phyloP scores from a whole-genome alignment of 2,329 filamentous ascomycete species.

The Aspergillus pseudoviridinutans region DNA sequence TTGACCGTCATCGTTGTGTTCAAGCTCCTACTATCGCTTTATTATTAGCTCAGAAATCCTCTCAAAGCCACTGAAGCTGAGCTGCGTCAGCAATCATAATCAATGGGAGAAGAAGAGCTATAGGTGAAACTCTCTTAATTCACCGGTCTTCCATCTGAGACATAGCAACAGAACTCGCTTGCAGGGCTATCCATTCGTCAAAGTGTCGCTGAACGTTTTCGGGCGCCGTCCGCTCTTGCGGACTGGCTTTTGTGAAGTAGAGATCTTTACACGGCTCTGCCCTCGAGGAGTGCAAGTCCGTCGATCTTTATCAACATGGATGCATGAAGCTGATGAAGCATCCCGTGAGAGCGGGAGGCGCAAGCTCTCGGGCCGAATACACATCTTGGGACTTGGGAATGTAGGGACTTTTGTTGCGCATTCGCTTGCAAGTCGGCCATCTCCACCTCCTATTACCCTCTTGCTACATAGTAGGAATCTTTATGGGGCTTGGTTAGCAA shows the following conservation, averaged over 20 bases:
- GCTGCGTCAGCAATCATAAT: not conserved
- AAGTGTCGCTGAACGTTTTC: slow-evolving; percentile 33
- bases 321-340: slow-evolving; percentile 23
- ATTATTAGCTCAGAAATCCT: not conserved
- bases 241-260: slow-evolving; percentile 19
- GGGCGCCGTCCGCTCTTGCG: slow-evolving; percentile 31
- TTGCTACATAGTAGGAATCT: slow-evolving; percentile 60
- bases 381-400: slow-evolving; percentile 77
- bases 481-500: slow-evolving; percentile 31
- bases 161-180: not conserved
- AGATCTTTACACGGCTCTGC: slow-evolving; percentile 1
- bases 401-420: slow-evolving; percentile 76
- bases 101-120: not conserved
- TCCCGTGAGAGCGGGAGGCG: slow-evolving; percentile 15
- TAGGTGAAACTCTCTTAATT: not conserved
- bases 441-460: slow-evolving; percentile 71
- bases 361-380: slow-evolving; percentile 52
- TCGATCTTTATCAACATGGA: slow-evolving; percentile 25
- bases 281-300: not conserved
- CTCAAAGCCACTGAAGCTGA: not conserved
- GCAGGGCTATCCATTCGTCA: slow-evolving; percentile 13
- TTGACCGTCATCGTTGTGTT: not conserved
- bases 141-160: not conserved
- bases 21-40: not conserved
- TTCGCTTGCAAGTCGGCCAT: slow-evolving; percentile 58